Conservation (phyloP, 1,284 basidiomycete genomes). For the Moesziomyces aphidis region DNA sequence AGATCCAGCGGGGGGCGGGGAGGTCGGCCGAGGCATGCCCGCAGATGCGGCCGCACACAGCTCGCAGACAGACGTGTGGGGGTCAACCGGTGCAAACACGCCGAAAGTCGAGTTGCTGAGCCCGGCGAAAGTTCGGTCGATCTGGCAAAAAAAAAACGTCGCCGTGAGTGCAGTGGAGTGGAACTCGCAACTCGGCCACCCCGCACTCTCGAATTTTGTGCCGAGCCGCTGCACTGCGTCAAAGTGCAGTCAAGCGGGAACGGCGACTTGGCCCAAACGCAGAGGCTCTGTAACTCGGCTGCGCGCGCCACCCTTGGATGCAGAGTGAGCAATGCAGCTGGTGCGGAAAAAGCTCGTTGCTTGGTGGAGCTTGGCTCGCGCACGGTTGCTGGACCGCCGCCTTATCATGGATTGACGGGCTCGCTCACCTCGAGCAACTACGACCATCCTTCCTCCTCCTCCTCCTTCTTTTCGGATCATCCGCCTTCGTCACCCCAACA, state of each 20-base stretch:
- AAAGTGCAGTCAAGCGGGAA: not conserved
- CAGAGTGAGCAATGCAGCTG: not conserved
- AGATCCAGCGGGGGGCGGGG: too few species aligned
- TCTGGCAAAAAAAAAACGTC: not conserved
- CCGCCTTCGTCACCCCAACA: not conserved
- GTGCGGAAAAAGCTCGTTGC: not conserved
- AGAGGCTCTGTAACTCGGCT: not conserved
- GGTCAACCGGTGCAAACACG: slow-evolving; percentile 1
- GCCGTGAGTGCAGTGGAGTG: too few species aligned
- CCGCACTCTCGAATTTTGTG: not conserved
- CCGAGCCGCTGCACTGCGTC: not conserved
- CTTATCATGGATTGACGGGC: not conserved
- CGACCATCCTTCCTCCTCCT: too few species aligned
- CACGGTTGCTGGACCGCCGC: not conserved
- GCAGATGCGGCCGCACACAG: too few species aligned
- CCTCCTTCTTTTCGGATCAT: not conserved
- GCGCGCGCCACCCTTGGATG: too few species aligned
- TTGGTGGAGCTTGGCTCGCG: not conserved
- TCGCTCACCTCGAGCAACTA: not conserved
- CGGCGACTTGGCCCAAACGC: slow-evolving; percentile 11
- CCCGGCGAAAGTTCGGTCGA: slow-evolving; percentile 29
- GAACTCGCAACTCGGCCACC: not conserved
- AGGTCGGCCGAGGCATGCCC: too few species aligned
- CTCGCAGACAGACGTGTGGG: slow-evolving; percentile 6
- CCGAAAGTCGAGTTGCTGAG: slow-evolving; percentile 6